Base-by-base conservation (phyloP, 768 basidiomycete species). In the Paxillus rubicundulus region DNA sequence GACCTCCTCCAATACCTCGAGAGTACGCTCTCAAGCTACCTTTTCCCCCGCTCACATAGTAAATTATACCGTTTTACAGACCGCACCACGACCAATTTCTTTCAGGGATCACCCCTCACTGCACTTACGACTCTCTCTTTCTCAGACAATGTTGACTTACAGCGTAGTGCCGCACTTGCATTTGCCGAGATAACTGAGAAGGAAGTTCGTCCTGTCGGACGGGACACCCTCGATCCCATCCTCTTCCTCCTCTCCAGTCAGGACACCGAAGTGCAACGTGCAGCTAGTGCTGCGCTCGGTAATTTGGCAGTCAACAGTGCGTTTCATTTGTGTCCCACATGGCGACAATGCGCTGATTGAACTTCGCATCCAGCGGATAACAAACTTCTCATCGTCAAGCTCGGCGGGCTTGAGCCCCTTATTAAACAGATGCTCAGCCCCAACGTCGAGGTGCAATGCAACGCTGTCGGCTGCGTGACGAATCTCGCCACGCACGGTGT, bases 141-240 rank as follows among this genome's bases (percentile, higher is more conserved):
- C 77, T 94, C 91, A 18, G 97, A 98, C 75, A 99, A 99, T 74
- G 96, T 99, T 60, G 97, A 98, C 75, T 80, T 99, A 17, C 97
- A 99, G 76, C 85, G 97, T 45, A 96, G 92, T 58, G 97, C 97
- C 2, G 97, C 97, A 4, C 82, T 99, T 40, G 97, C 97, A 0
- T 99, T 98, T 65, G 97, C 97, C 34, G 97, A 99, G 72, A 99
- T 99, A 54, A 99, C 97, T 20, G 97, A 99, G 77, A 98, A 98
- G 75, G 97, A 99, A 73, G 96, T 98, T 47, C 84, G 95, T 40
- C 92, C 91, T 42, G 97, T 99, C 18, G 93, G 90, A 13, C 81
- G 97, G 56, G 97, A 98, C 69, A 99, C 97, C 17, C 82, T 99
- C 61, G 97, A 99, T 72, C 97, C 97, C 47, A 95, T 99, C 56